Evolutionary conservation across 768 basidiomycete species (phyloP).

Genomic region (Sarcodon sp.): DNA sequence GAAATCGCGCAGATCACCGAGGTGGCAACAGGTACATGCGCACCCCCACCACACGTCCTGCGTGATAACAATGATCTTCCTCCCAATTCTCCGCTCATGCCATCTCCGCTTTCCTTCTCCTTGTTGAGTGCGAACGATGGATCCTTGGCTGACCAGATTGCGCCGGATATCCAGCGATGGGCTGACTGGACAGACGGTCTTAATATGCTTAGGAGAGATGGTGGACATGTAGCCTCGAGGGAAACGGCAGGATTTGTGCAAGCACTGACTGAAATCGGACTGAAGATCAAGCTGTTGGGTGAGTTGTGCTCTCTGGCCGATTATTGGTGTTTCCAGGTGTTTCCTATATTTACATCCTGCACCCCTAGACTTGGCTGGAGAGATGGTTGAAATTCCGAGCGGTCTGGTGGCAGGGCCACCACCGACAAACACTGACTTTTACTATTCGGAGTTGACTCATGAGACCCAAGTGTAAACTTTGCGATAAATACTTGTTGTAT

Average conservation of each 20-base stretch:
- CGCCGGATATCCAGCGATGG: slow-evolving; percentile 65
- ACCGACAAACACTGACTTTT: slow-evolving; percentile 72
- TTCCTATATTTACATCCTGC: neutral
- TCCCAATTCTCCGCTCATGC: slow-evolving; percentile 32
- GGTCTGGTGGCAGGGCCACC: slow-evolving; percentile 68
- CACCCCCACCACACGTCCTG: slow-evolving; percentile 45
- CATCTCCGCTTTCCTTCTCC: slow-evolving; percentile 69
- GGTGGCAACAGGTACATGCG: slow-evolving; percentile 64
- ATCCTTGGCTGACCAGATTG: slow-evolving; percentile 67
- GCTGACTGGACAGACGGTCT: slow-evolving; percentile 93
- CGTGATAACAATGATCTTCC: slow-evolving; percentile 45
- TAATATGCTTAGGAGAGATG: slow-evolving; percentile 74
- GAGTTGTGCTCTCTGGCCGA: slow-evolving; percentile 11
- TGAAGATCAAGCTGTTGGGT: slow-evolving; percentile 87
- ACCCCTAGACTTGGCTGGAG: slow-evolving; percentile 70
- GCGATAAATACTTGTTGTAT: too few relatives aligned
- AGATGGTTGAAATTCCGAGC: slow-evolving; percentile 81
- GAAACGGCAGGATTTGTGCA: slow-evolving; percentile 83
- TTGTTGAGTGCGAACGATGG: slow-evolving; percentile 58
- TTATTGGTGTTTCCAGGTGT: neutral
- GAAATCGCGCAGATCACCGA: slow-evolving; percentile 74
- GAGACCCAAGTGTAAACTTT: slow-evolving; percentile 7
- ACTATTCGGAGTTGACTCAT: slow-evolving; percentile 55
- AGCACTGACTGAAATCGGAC: slow-evolving; percentile 79
- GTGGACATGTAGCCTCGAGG: slow-evolving; percentile 72